phyloP scores from a whole-genome alignment of 208 protist genomes.

The Leishmania aethiopica region DNA sequence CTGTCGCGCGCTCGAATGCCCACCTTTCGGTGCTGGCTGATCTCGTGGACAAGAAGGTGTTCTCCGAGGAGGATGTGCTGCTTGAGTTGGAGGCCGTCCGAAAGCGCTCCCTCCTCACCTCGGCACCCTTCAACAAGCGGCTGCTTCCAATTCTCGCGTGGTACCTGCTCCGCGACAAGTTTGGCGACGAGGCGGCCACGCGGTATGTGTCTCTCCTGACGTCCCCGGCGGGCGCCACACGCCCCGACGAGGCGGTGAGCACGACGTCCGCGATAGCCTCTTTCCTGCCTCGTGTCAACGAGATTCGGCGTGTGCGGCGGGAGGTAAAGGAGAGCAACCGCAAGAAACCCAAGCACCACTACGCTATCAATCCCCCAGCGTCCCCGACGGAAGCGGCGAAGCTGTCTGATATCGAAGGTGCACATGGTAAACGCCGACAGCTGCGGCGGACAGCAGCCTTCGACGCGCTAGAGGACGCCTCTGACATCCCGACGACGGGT shows the following conservation, averaged over 20 bases:
- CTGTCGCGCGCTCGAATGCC: constrained; percentile 28
- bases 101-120: constrained; percentile 42
- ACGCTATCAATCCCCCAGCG: constrained; percentile 25
- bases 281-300: constrained; percentile 45
- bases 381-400: not conserved
- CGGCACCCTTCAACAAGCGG: constrained; percentile 47
- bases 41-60: constrained; percentile 40
- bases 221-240: constrained; percentile 1
- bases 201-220: constrained; percentile 32
- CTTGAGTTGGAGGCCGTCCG: constrained; percentile 58
- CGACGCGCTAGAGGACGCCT: constrained; percentile 20
- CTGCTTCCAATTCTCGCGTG: constrained; percentile 49
- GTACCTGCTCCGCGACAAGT: constrained; percentile 45
- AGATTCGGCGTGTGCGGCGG: constrained; percentile 33
- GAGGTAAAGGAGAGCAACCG: constrained; percentile 22
- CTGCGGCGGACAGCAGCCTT: constrained; percentile 12
- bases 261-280: constrained; percentile 13
- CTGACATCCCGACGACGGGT: constrained; percentile 15
- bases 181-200: constrained; percentile 31
- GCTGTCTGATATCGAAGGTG: not conserved
- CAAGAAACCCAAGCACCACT: constrained; percentile 28
- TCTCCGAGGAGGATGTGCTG: constrained; percentile 50
- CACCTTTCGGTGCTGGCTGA: constrained; percentile 48
- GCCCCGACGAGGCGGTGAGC: not conserved
- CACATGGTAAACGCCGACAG: not conserved